A percentile compares a stretch with the other conserved stretches of the same genome.
phyloP scores from a whole-genome alignment of 345 rosid genomes.

The Geranium brycei region DNA sequence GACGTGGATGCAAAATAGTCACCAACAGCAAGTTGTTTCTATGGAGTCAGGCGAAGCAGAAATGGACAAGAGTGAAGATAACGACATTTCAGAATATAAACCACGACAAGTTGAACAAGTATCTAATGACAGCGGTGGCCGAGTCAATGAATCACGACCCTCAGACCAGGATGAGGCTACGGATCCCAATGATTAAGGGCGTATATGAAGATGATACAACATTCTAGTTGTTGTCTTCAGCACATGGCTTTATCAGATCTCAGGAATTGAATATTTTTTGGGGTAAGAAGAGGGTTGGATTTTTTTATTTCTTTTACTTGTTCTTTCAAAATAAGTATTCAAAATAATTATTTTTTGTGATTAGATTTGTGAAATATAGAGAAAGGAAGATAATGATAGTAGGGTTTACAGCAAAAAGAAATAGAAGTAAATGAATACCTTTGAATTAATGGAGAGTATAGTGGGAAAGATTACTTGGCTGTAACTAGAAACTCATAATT shows the following conservation, averaged over 20 bases:
- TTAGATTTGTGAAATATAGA: too few relatives aligned
- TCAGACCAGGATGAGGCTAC: slow-evolving; percentile 77
- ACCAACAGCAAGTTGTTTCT: slow-evolving; percentile 7
- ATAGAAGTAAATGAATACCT: neutral
- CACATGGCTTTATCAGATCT: neutral
- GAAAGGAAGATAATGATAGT: neutral
- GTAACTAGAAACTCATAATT: neutral
- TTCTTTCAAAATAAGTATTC: neutral
- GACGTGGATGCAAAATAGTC: slow-evolving; percentile 54
- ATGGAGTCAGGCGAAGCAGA: neutral
- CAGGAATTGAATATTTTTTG: too few relatives aligned
- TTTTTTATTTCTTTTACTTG: neutral
- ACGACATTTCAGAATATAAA: slow-evolving; percentile 45
- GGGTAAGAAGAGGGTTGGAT: neutral
- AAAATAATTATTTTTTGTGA: too few relatives aligned
- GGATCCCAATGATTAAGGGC: slow-evolving; percentile 79
- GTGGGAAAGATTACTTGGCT: too few relatives aligned
- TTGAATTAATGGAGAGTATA: neutral
- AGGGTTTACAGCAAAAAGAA: neutral
- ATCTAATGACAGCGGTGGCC: slow-evolving; percentile 26
- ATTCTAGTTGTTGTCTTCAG: neutral
- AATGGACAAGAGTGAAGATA: slow-evolving; percentile 23
- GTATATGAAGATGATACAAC: neutral
- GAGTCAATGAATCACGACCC: slow-evolving; percentile 29
- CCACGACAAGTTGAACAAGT: slow-evolving; percentile 42